Evolutionary conservation across 192 early-diverging fungal species (phyloP).

Genomic region (Piromyces finnis): DNA sequence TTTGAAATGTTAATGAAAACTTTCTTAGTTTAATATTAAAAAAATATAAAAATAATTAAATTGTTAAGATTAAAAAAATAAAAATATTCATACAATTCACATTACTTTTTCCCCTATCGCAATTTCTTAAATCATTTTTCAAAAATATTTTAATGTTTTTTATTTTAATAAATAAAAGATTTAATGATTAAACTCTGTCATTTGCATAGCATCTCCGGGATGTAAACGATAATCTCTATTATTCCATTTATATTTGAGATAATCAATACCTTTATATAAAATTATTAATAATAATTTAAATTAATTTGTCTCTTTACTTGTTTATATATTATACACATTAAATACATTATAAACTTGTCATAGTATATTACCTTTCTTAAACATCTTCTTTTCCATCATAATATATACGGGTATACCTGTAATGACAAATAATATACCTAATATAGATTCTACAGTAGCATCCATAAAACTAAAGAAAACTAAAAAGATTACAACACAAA

Average conservation of each 20-base stretch:
- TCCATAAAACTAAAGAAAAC: slow-evolving; percentile 7
- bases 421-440: background rate
- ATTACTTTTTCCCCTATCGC: no score
- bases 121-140: no score
- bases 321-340: no score
- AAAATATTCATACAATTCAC: no score
- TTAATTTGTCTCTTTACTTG: background rate
- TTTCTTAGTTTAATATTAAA: no score
- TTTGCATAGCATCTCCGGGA: background rate
- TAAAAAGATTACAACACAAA: slow-evolving; percentile 33
- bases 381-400: background rate
- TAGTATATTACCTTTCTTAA: background rate
- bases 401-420: background rate
- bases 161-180: no score
- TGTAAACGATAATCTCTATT: background rate
- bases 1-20: no score
- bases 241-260: background rate
- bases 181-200: background rate
- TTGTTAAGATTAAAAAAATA: no score
- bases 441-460: background rate
- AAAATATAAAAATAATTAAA: no score
- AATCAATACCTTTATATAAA: background rate
- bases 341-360: no score
- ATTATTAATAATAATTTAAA: background rate
- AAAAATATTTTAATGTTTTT: no score